Conservation (phyloP, 805 yeast species). For the Candida ponderosae region DNA sequence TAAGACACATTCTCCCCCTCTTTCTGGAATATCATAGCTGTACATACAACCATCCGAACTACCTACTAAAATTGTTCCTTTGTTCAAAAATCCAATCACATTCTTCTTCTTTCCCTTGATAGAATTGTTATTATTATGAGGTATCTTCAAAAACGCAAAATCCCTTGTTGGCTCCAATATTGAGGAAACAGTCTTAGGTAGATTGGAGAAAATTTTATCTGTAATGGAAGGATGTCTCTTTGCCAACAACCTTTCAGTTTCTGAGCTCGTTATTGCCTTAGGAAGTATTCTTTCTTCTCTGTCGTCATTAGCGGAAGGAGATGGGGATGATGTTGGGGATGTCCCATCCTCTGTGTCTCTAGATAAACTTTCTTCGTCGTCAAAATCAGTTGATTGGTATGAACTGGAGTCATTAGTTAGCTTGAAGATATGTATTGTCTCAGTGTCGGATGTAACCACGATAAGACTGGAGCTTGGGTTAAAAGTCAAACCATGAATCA, state of each 20-base stretch:
- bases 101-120: constrained; percentile 1
- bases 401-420: constrained; percentile 13
- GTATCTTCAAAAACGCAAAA: constrained; percentile 49
- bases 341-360: constrained; percentile 1
- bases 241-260: not conserved
- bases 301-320: not conserved
- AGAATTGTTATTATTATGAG: constrained; percentile 4
- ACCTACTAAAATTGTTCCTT: constrained; percentile 34
- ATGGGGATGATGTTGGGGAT: not conserved
- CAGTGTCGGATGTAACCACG: constrained; percentile 54
- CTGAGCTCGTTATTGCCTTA: constrained; percentile 1
- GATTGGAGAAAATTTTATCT: constrained; percentile 16
- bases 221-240: constrained; percentile 16
- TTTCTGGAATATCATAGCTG: constrained; percentile 47
- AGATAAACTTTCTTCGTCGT: not conserved
- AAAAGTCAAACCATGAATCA: constrained; percentile 44
- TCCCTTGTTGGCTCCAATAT: constrained; percentile 61
- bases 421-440: constrained; percentile 59
- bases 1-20: constrained; percentile 62
- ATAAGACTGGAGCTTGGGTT: constrained; percentile 40
- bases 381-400: not conserved
- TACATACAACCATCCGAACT: constrained; percentile 47
- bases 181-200: constrained; percentile 30
- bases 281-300: constrained; percentile 11
- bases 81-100: constrained; percentile 21